Conservation (phyloP, 768 basidiomycete species). For the Steccherinum ochraceum region DNA sequence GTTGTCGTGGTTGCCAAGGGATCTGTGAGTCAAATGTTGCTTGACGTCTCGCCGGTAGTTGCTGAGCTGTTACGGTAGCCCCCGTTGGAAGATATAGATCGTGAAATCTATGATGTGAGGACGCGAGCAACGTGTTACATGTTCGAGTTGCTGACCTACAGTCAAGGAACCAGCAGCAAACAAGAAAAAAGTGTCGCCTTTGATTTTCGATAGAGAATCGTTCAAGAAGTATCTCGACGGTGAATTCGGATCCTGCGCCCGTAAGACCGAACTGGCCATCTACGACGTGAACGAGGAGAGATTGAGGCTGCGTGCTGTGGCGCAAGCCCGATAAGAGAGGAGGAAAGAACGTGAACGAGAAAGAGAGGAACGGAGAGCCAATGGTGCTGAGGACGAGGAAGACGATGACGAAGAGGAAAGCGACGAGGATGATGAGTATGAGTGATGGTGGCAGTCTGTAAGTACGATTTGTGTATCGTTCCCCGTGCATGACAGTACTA, state of each 20-base stretch:
- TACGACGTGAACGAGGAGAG: conserved; percentile 15
- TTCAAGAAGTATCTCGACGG: conserved; percentile 21
- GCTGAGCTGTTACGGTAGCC: not conserved
- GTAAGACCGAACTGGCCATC: conserved; percentile 18
- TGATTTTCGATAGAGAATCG: conserved; percentile 16
- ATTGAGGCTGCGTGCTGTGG: not conserved
- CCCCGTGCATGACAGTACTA: no score
- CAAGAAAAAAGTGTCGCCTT: conserved; percentile 16
- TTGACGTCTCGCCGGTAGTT: not conserved
- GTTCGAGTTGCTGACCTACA: not conserved
- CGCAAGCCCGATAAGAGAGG: not conserved
- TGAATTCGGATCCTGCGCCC: conserved; percentile 16
- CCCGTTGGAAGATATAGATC: conserved; percentile 16
- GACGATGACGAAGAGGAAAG: conserved; percentile 7
- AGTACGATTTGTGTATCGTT: not conserved
- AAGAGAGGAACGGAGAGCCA: conserved; percentile 9
- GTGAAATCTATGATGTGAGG: conserved; percentile 3
- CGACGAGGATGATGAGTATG: conserved; percentile 2
- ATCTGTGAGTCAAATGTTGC: not conserved
- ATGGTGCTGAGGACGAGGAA: conserved; percentile 6
- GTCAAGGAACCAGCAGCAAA: conserved; percentile 18
- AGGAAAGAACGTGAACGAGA: conserved; percentile 4
- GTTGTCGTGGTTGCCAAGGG: conserved; percentile 17
- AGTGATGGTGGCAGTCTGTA: not conserved
- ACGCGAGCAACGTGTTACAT: not conserved